Evolutionary conservation across 2,329 filamentous ascomycete species (phyloP), one percentile per base, ranked within the genome.

Genomic region (Paradendryphiella salina): DNA sequence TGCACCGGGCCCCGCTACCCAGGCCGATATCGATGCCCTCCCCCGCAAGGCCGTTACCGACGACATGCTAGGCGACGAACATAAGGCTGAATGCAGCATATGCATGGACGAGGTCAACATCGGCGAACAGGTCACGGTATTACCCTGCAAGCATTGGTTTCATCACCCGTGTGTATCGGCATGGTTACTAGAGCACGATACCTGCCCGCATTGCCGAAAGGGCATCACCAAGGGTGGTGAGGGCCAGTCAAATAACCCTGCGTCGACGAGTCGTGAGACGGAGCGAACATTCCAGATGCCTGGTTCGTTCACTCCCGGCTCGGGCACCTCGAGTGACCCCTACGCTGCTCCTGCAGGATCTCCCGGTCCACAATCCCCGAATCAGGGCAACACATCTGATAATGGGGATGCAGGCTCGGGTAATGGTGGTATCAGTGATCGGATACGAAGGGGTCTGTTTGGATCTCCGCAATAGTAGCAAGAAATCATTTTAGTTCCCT

Each of bases 111-210:
- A 89, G 21, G 86, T 95, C 55, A 80, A 83, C 20, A 67, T 88
- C 29, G 88, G 85, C 9, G 85, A 89, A 23, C 85, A 89, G 67
- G 89, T 93, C 4, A 83, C 88, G 0, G 81, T 86, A 37, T 75
- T 99, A 42, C 91, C 91, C 0, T 99, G 94, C 75, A 87, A 85
- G 52, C 94, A 99, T 68, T 96, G 90, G 90, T 97, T 96, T 71
- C 93, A 96, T 66, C 86, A 86, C 50, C 78, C 83, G 20, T 97
- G 93, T 64, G 88, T 94, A 28, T 81, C 85, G 18, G 79, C 88
- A 41, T 97, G 93, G 93, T 76, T 97, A 43, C 84, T 82, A 63
- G 89, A 96, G 73, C 92, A 96, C 73, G 91, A 96, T 64, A 96
- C 92, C 0, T 97, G 93, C 64, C 93, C 93, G 1, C 87, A 91